Conservation (phyloP, 495 filamentous ascomycete genomes). For the Penicillium maclennaniae region DNA sequence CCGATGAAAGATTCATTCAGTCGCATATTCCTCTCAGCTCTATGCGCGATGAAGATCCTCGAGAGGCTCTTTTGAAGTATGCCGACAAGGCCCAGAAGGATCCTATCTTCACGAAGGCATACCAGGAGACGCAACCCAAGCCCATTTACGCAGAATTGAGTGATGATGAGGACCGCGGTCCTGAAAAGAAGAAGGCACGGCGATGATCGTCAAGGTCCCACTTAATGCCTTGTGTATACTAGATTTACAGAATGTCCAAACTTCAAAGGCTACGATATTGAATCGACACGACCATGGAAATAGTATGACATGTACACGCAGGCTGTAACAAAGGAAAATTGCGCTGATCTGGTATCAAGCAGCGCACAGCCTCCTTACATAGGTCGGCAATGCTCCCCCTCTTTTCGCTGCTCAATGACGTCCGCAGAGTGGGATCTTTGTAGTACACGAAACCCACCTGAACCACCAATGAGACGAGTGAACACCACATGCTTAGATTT, state of each 20-base stretch:
- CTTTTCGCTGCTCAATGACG: slow-evolving; percentile 17
- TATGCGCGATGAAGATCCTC: slow-evolving; percentile 97
- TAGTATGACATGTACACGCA: neutral
- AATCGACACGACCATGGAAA: neutral
- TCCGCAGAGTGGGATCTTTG: slow-evolving; percentile 15
- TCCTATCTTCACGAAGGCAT: slow-evolving; percentile 89
- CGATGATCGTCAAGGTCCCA: slow-evolving; percentile 14
- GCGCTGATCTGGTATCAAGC: slow-evolving; percentile 1
- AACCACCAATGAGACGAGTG: slow-evolving; percentile 12
- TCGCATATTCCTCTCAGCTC: slow-evolving; percentile 82
- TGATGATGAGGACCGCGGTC: slow-evolving; percentile 65
- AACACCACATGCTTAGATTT: slow-evolving; percentile 14
- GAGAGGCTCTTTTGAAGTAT: slow-evolving; percentile 92
- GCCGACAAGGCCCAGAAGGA: slow-evolving; percentile 91
- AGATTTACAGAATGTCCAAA: neutral
- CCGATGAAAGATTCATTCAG: slow-evolving; percentile 84
- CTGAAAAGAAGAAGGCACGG: slow-evolving; percentile 64
- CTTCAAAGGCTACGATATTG: slow-evolving; percentile 29
- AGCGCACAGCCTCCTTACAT: slow-evolving; percentile 13
- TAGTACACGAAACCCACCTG: neutral
- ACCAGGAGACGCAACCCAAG: slow-evolving; percentile 87
- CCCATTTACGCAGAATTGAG: slow-evolving; percentile 91
- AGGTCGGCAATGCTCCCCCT: slow-evolving; percentile 17
- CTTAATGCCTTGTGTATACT: neutral
- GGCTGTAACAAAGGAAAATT: neutral